Percentiles rank a stretch among this genome's conserved stretches.
phyloP scores from a whole-genome alignment of 352 stramenopile genomes.

The Globisporangium cylindrosporum region DNA sequence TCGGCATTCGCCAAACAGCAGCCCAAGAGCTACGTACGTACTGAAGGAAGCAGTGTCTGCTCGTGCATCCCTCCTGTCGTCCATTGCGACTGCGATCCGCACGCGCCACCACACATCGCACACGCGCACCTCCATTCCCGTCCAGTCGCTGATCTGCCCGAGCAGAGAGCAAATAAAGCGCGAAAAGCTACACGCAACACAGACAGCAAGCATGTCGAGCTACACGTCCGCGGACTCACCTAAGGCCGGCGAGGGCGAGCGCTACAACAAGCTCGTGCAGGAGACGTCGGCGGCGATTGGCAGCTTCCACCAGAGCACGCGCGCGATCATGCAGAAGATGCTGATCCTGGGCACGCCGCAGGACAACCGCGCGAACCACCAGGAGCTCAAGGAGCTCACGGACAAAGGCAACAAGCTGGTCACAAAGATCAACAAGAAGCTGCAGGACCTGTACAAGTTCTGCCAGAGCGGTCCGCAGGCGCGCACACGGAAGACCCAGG shows the following conservation, averaged over 20 bases:
- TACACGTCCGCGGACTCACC: slow-evolving; percentile 56
- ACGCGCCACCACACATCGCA: neutral
- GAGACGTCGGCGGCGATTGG: slow-evolving; percentile 61
- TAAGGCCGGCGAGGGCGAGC: slow-evolving; percentile 41
- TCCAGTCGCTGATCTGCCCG: neutral
- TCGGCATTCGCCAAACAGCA: neutral
- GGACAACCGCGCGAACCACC: slow-evolving; percentile 57
- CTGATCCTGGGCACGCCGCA: slow-evolving; percentile 53
- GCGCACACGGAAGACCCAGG: slow-evolving; percentile 43
- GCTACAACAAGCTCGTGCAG: slow-evolving; percentile 48
- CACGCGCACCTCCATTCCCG: neutral
- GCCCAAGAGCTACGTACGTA: neutral
- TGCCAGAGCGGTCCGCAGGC: slow-evolving; percentile 29
- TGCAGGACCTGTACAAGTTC: slow-evolving; percentile 42
- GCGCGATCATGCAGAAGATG: slow-evolving; percentile 64
- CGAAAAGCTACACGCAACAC: slow-evolving; percentile 1
- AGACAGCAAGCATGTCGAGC: slow-evolving; percentile 23
- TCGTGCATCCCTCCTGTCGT: neutral
- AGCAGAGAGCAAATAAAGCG: neutral
- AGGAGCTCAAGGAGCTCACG: slow-evolving; percentile 57
- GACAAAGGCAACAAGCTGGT: slow-evolving; percentile 63
- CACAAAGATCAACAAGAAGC: slow-evolving; percentile 46
- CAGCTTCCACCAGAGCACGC: slow-evolving; percentile 58
- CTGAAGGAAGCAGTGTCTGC: neutral
- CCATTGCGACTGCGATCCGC: neutral